A percentile compares a stretch with the other conserved stretches of the same genome.
These are phyloP conservation scores for Salix viminalis DNA, from an alignment of 345 rosid species.

Conservation along the genomic window DNA sequence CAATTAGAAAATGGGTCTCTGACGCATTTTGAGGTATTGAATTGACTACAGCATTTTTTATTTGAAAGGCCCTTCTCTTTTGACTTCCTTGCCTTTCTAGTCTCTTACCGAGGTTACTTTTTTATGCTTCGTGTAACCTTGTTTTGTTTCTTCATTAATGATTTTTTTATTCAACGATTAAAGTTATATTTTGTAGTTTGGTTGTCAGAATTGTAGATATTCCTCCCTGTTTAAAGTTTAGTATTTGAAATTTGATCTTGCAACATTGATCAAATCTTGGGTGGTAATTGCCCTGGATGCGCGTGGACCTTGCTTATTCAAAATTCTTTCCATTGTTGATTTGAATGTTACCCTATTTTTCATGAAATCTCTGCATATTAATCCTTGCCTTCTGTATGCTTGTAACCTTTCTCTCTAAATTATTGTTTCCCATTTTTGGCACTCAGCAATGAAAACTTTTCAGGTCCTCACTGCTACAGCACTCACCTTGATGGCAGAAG, in stretches of 20 bases:
- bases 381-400: not conserved
- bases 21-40: conserved; percentile 87
- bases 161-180: not conserved
- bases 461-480: conserved; percentile 87
- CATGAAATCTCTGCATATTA: not conserved
- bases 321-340: not conserved
- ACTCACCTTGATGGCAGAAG: conserved; percentile 62
- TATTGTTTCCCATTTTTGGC: not conserved
- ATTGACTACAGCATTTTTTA: not conserved
- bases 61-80: too few species aligned
- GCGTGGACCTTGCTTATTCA: not conserved
- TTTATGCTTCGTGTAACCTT: too few species aligned
- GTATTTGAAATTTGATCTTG: not conserved
- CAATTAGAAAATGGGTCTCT: conserved; percentile 53
- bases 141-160: too few species aligned
- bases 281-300: not conserved
- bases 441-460: conserved; percentile 2
- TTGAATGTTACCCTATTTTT: not conserved
- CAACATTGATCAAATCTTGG: not conserved
- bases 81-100: too few species aligned
- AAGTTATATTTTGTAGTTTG: not conserved
- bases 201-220: not conserved
- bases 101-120: too few species aligned
- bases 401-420: not conserved
- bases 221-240: not conserved